Evolutionary conservation across 306 rosid genomes (phyloP).

Genomic region (Carpinus fangiana): DNA sequence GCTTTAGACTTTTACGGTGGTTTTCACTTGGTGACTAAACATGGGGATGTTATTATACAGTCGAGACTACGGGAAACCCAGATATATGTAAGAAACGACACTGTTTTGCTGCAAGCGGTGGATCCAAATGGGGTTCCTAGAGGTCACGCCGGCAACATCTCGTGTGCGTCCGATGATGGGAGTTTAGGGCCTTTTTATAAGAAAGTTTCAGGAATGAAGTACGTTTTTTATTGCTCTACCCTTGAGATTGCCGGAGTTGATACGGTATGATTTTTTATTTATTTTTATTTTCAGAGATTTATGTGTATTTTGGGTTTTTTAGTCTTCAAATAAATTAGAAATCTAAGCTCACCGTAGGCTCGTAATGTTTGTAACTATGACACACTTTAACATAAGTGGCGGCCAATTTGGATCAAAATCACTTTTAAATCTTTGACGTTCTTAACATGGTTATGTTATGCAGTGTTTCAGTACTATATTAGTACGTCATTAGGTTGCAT

Average conservation of each 20-base stretch:
- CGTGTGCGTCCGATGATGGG: neutral
- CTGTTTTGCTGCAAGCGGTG: neutral
- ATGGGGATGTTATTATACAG: constrained; percentile 22
- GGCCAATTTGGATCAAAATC: too few relatives aligned
- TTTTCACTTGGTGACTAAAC: constrained; percentile 23
- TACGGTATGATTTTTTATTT: constrained; percentile 14
- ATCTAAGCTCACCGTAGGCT: too few relatives aligned
- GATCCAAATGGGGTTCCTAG: neutral
- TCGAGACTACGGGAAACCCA: constrained; percentile 11
- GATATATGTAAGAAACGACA: neutral
- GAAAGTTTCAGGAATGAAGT: neutral
- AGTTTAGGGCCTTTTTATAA: neutral
- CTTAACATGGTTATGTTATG: too few relatives aligned
- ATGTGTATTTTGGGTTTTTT: too few relatives aligned
- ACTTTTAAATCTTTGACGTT: too few relatives aligned
- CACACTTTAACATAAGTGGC: too few relatives aligned
- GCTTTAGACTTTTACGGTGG: constrained; percentile 20
- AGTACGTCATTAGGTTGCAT: too few relatives aligned
- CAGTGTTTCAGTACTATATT: too few relatives aligned
- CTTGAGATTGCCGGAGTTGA: constrained; percentile 22
- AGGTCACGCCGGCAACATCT: neutral
- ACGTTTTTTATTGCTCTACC: constrained; percentile 15
- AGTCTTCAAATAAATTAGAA: too few relatives aligned
- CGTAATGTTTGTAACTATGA: too few relatives aligned
- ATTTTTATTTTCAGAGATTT: too few relatives aligned